Base-by-base conservation (phyloP, 805 yeast species). In the Suhomyces xylopsoci region DNA sequence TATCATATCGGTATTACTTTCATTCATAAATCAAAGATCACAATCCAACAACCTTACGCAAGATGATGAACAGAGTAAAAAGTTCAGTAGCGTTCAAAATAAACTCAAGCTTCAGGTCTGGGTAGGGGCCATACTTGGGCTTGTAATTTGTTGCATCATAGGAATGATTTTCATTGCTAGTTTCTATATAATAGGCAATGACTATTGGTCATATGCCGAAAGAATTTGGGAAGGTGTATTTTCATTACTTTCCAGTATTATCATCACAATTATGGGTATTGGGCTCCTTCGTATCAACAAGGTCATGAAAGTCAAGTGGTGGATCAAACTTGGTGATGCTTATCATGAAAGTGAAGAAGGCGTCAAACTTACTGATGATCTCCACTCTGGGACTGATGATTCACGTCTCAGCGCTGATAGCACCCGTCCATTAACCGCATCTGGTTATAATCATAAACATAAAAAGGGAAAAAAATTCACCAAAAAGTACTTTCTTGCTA, bases 221-320 rank as follows among this genome's bases (percentile, higher is more conserved):
- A 83, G 94, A 61, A 77, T 89, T 50, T 91, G 96, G 88, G 97
- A 91, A 65, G 96, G 96, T 7, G 70, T 84, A 0, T 83, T 91
- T 63, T 87, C 93, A 59, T 76, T 92, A 12, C 66, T 90, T 28
- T 90, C 96, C 3, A 82, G 94, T 17, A 62, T 87, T 1, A 82
- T 91, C 53, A 91, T 91, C 54, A 88, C 96, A 0, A 71, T 85
- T 7, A 90, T 91, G 97, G 97, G 97, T 0, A 63, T 90, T 32
- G 87, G 93, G 51, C 82, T 91, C 65, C 74, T 91, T 55, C 77
- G 96, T 56, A 81, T 91, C 65, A 89, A 91, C 59, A 85, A 87
- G 64, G 73, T 75, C 49, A 74, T 91, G 79, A 85, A 90, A 61
- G 84, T 86, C 53, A 91, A 90, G 70, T 92, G 96, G 88, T 72